Base-by-base conservation (phyloP, 768 basidiomycete genomes). In the Hirschioporus abietinus region DNA sequence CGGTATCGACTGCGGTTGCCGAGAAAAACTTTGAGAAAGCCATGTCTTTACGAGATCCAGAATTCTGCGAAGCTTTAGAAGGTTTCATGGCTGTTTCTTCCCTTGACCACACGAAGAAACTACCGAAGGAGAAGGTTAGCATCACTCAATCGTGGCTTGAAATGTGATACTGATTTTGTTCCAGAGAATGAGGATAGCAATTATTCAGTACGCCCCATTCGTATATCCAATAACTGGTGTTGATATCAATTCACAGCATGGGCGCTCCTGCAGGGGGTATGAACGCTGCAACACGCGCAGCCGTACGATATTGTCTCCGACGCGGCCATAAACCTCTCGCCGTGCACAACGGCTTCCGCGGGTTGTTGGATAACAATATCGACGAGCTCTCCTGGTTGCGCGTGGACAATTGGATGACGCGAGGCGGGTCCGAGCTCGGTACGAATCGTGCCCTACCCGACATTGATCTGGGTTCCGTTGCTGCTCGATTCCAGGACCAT, bases 211-310 rank as follows among this genome's bases (percentile, higher is more conserved):
- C 80, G 90, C 76, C 23, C n/a, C 15, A n/a, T 15, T 65, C 25
- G 26, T 65, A 58, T 68, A 18, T 66, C 35, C 34, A 20, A 30
- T 26, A 18, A 27, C 68, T 18, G n/a, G 12, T 15, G 1, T 20
- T 72, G 60, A 72, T 58, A 65, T 2, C 36, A 66, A 66, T 64
- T 30, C 59, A 42, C 70, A 96, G 95, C 73, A 89, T 95, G 73
- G 96, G 97, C 63, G 97, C 97, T 0, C 96, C 97, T 5, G 97
- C 97, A 1, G 96, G 96, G 60, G 97, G 97, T 9, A 98, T 99
- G 94, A 99, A 99, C 74, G 96, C 97, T 1, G 97, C 96, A 0
- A 97, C 95, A 0, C 91, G 96, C 58, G 90, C 95, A 27, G 95
- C 93, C 7, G 95, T 92, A 24, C 90, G 97, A 12, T 98, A 95